A percentile compares a stretch with the other conserved stretches of the same genome.
phyloP scores from a whole-genome alignment of 2,329 filamentous ascomycete species.

The Graphiopsis chlorocephala region DNA sequence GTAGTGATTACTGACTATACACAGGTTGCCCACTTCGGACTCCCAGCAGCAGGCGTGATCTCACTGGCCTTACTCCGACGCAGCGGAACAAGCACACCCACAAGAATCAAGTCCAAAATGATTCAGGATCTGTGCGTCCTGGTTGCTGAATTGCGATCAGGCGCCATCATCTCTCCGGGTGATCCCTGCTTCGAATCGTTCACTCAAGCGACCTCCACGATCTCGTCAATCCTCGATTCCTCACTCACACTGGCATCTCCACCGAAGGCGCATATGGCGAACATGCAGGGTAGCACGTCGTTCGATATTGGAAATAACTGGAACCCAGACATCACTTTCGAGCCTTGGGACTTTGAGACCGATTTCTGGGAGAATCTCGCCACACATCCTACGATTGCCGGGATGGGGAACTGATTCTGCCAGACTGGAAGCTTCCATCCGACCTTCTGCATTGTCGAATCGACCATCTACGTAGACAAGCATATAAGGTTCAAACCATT shows the following conservation, averaged over 20 bases:
- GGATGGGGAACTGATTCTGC: not conserved
- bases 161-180: constrained; percentile 27
- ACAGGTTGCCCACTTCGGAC: constrained; percentile 36
- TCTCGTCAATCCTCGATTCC: constrained; percentile 28
- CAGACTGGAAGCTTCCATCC: not conserved
- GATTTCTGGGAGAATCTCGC: constrained; percentile 35
- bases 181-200: constrained; percentile 34
- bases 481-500: not conserved
- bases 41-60: constrained; percentile 37
- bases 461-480: not conserved
- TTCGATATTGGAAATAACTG: constrained; percentile 18
- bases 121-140: constrained; percentile 34
- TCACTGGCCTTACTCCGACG: constrained; percentile 28
- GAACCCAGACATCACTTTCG: constrained; percentile 15
- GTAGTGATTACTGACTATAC: constrained; percentile 10
- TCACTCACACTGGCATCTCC: constrained; percentile 5
- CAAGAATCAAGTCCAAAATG: constrained; percentile 23
- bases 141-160: constrained; percentile 33
- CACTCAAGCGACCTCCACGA: constrained; percentile 30
- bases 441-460: not conserved
- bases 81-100: constrained; percentile 5
- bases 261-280: not conserved
- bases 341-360: constrained; percentile 32
- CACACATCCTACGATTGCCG: constrained; percentile 27
- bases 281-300: constrained; percentile 15